A percentile compares a stretch with the other conserved stretches of the same genome.
phyloP scores from a whole-genome alignment of 805 yeast species.

The Jamesozyma rosinii region DNA sequence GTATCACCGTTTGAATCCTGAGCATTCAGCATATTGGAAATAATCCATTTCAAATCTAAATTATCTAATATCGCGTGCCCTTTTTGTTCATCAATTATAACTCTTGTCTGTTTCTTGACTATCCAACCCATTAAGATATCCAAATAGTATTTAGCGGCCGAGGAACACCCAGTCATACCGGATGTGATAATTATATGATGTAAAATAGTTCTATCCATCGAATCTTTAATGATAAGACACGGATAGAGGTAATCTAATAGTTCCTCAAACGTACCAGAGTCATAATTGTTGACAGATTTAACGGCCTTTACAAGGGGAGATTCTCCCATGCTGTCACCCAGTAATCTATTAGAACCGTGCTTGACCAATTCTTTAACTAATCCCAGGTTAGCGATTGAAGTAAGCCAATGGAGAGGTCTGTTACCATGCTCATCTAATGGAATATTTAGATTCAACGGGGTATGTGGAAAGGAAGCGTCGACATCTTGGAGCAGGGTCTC shows the following conservation, averaged over 20 bases:
- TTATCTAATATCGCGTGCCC: slow-evolving; percentile 39
- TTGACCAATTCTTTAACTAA: slow-evolving; percentile 62
- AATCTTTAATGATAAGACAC: slow-evolving; percentile 53
- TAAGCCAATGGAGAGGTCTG: slow-evolving; percentile 91
- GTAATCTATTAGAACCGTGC: slow-evolving; percentile 52
- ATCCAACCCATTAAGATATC: slow-evolving; percentile 72
- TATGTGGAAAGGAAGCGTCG: slow-evolving; percentile 18
- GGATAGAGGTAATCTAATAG: slow-evolving; percentile 71
- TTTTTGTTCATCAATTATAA: slow-evolving; percentile 10
- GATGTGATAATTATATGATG: slow-evolving; percentile 82
- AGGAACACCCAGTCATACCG: slow-evolving; percentile 63
- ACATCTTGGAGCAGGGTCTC: slow-evolving; percentile 19
- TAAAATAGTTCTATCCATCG: slow-evolving; percentile 65
- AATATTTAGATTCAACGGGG: slow-evolving; percentile 53
- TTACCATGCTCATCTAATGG: slow-evolving; percentile 91
- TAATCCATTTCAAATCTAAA: slow-evolving; percentile 46
- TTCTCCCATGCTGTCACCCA: slow-evolving; percentile 77
- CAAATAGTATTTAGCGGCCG: slow-evolving; percentile 64
- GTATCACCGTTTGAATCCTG: slow-evolving; percentile 93
- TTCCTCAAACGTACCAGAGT: slow-evolving; percentile 61
- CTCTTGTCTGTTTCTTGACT: slow-evolving; percentile 35
- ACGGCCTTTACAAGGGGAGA: slow-evolving; percentile 80
- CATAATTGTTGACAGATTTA: slow-evolving; percentile 63
- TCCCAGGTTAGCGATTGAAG: slow-evolving; percentile 72
- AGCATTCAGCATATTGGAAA: slow-evolving; percentile 70